Percentiles rank a stretch among this genome's conserved stretches.
phyloP scores from a whole-genome alignment of 75 land plant species.

The Pinus taeda region DNA sequence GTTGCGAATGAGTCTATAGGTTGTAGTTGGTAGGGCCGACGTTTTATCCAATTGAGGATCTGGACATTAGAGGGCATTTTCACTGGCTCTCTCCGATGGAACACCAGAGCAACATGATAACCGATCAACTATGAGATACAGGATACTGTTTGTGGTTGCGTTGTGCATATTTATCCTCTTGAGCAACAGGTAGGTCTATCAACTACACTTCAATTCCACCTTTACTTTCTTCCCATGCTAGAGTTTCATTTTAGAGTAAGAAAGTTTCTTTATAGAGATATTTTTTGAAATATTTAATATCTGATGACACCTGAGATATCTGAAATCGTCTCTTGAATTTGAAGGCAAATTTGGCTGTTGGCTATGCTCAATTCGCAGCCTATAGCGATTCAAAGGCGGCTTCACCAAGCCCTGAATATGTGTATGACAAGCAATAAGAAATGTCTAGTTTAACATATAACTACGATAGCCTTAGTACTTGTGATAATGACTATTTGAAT shows the following conservation, averaged over 20 bases:
- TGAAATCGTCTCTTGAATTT: neutral
- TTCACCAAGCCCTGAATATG: too few relatives aligned
- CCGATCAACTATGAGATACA: slow-evolving; percentile 4
- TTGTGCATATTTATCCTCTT: slow-evolving; percentile 34
- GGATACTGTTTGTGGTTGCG: slow-evolving; percentile 51
- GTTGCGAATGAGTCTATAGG: too few relatives aligned
- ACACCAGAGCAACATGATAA: neutral
- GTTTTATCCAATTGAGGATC: too few relatives aligned
- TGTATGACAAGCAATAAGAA: too few relatives aligned
- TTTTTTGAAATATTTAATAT: neutral
- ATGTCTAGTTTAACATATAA: too few relatives aligned
- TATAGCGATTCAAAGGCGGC: too few relatives aligned
- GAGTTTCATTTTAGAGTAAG: too few relatives aligned
- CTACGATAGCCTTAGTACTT: too few relatives aligned
- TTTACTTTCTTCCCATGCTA: neutral
- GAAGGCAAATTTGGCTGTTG: neutral
- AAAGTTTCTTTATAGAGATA: too few relatives aligned
- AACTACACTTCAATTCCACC: neutral
- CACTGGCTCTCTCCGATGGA: neutral
- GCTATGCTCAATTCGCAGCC: neutral
- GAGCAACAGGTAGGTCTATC: slow-evolving; percentile 35
- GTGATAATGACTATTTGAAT: neutral
- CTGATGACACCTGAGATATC: neutral
- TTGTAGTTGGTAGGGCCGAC: too few relatives aligned
- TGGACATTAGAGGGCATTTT: neutral